phyloP scores from a whole-genome alignment of 371 early-diverging fungal species.

The Aphelidium insulamus region DNA sequence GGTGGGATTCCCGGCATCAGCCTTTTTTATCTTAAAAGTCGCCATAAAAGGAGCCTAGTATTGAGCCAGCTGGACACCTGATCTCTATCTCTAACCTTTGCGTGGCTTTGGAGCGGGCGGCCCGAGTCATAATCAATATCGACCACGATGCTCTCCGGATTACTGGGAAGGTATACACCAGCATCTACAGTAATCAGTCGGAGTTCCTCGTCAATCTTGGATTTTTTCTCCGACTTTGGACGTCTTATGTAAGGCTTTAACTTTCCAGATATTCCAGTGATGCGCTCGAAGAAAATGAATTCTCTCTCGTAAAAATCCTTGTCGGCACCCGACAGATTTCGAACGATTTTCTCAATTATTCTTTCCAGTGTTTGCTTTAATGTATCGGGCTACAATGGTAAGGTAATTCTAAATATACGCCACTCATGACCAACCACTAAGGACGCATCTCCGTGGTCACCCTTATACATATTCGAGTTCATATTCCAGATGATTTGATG shows the following conservation, averaged over 20 bases:
- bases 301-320: constrained; percentile 79
- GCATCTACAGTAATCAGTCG: constrained; percentile 78
- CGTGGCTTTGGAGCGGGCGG: constrained; percentile 89
- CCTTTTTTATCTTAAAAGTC: constrained; percentile 72
- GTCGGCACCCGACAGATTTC: constrained; percentile 55
- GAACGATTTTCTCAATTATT: constrained; percentile 53
- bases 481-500: constrained; percentile 99
- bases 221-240: constrained; percentile 86
- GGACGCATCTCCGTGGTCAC: constrained; percentile 26
- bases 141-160: constrained; percentile 83
- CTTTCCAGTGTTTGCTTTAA: constrained; percentile 74
- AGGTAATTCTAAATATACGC: neutral
- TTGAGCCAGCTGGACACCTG: neutral
- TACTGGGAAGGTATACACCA: constrained; percentile 95
- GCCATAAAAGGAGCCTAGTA: constrained; percentile 94
- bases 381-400: constrained; percentile 25
- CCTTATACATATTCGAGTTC: constrained; percentile 90
- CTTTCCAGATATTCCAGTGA: constrained; percentile 91
- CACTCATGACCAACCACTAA: neutral
- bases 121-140: constrained; percentile 91
- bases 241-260: constrained; percentile 84
- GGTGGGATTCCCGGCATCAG: too few species aligned
- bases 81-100: constrained; percentile 28
- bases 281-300: constrained; percentile 79
- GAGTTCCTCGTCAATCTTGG: constrained; percentile 93